Evolutionary conservation across 2,329 filamentous ascomycete genomes (phyloP).

Genomic region (Clonostachys chloroleuca): DNA sequence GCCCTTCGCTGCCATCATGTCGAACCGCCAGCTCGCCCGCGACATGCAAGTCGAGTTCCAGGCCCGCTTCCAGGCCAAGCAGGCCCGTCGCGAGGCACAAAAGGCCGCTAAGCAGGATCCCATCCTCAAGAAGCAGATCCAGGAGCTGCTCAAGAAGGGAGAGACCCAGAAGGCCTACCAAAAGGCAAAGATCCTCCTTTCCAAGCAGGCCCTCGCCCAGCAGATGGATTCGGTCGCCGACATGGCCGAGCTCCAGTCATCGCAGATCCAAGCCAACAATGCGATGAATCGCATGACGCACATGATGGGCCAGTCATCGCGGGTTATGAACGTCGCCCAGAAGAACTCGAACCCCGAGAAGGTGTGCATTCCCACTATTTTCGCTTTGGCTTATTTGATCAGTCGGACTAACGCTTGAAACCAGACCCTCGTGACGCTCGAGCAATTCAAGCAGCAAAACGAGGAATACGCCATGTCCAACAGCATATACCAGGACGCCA

Average conservation of each 20-base stretch:
- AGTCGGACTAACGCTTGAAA: neutral
- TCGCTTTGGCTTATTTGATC: neutral
- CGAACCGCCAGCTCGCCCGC: slow-evolving; percentile 52
- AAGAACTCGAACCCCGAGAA: slow-evolving; percentile 55
- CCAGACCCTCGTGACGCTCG: slow-evolving; percentile 53
- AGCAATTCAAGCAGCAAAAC: slow-evolving; percentile 58
- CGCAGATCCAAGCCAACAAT: slow-evolving; percentile 62
- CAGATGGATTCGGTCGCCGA: slow-evolving; percentile 63
- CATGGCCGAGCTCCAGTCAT: slow-evolving; percentile 56
- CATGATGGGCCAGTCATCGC: slow-evolving; percentile 57
- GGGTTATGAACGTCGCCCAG: slow-evolving; percentile 55
- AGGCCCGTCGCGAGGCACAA: slow-evolving; percentile 55
- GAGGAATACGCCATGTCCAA: slow-evolving; percentile 62
- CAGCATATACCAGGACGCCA: slow-evolving; percentile 82
- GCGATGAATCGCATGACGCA: slow-evolving; percentile 61
- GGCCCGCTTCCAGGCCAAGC: slow-evolving; percentile 59
- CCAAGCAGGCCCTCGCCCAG: slow-evolving; percentile 56
- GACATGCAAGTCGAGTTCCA: slow-evolving; percentile 62
- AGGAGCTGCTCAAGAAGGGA: slow-evolving; percentile 58
- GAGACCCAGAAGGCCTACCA: slow-evolving; percentile 60
- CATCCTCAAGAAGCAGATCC: slow-evolving; percentile 58
- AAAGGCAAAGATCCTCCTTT: slow-evolving; percentile 58
- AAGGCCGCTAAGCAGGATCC: slow-evolving; percentile 59
- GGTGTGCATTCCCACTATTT: slow-evolving; percentile 18
- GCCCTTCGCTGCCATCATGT: slow-evolving; percentile 34